Evolutionary conservation across 2,329 filamentous ascomycete species (phyloP), one percentile per base, ranked within the genome.

Genomic region (Alternaria sp.): DNA sequence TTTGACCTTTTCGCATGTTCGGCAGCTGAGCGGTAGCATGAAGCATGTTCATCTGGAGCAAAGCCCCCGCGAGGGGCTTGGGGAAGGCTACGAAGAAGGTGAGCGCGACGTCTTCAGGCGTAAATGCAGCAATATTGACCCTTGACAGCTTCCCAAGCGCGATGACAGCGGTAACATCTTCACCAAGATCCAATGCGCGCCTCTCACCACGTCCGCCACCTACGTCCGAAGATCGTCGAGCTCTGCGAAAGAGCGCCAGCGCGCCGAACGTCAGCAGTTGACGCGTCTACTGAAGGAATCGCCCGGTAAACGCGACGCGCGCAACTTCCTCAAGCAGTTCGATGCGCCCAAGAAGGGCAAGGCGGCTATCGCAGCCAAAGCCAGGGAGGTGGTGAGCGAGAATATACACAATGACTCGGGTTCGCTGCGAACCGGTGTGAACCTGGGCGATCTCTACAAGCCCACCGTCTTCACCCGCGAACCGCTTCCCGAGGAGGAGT

Each of bases 271-370:
- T 55, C 71, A 79, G 51, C 73, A 78, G 68, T 68, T 80, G 72
- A 78, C 76, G 19, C 74, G 74, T 28, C 67, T 98, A 4, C 85
- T 99, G 30, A 93, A 92, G 74, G 93, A 94, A 17, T 93, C 93
- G 11, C 92, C 94, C 6, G 97, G 95, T 0, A 97, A 94, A 80
- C 89, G 96, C 72, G 96, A 99, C 82, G 93, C 94, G 51, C 94
- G 92, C 80, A 90, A 92, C 40, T 99, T 97, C 76, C 86, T 99
- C 15, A 91, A 96, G 71, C 94, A 93, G 65, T 97, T 97, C 78
- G 90, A 88, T 51, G 64, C 69, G 13, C 65, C 76, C 17, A 72
- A 72, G 15, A 71, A 71, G 62, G 49, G 45, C 5, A 64, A 67
- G 19, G 56, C 43, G n/a, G 60, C 44, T n/a, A 32, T 63, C 17